These are phyloP conservation scores for Lyophyllum decastes DNA, from an alignment of 768 basidiomycete species.

Conservation along the genomic window DNA sequence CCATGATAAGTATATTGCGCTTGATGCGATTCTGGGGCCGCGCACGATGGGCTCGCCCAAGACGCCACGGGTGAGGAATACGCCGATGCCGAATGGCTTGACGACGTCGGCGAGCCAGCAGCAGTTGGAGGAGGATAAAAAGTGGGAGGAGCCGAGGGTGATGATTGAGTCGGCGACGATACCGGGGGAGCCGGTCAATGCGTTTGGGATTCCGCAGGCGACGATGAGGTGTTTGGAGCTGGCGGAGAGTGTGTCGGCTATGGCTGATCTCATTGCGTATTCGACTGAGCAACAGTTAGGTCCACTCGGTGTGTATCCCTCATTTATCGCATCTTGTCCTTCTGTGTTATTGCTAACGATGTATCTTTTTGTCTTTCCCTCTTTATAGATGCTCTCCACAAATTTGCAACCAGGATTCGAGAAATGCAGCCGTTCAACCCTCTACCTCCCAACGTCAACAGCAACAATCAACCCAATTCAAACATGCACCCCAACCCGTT, in stretches of 20 bases:
- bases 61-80: conserved; percentile 31
- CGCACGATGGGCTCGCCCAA: conserved; percentile 45
- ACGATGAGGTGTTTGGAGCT: conserved; percentile 90
- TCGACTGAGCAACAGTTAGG: conserved; percentile 56
- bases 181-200: conserved; percentile 83
- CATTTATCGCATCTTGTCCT: neutral
- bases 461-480: conserved; percentile 8
- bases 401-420: conserved; percentile 40
- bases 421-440: conserved; percentile 31
- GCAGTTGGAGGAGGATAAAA: conserved; percentile 52
- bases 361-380: conserved; percentile 4
- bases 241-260: conserved; percentile 79
- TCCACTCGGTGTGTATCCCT: conserved; percentile 57
- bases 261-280: conserved; percentile 76
- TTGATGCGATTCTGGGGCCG: conserved; percentile 59
- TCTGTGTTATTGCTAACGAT: conserved; percentile 1
- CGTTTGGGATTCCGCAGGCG: conserved; percentile 86
- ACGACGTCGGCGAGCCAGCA: conserved; percentile 17
- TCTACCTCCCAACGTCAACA: conserved; percentile 9
- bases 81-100: conserved; percentile 23
- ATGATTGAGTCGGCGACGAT: conserved; percentile 63
- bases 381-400: conserved; percentile 44
- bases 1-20: conserved; percentile 75
- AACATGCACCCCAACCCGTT: conserved; percentile 10
- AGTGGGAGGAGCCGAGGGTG: conserved; percentile 68